A percentile compares a stretch with the other conserved stretches of the same genome.
Conservation (phyloP, 2,329 filamentous ascomycete species). For the Colletotrichum sp. region DNA sequence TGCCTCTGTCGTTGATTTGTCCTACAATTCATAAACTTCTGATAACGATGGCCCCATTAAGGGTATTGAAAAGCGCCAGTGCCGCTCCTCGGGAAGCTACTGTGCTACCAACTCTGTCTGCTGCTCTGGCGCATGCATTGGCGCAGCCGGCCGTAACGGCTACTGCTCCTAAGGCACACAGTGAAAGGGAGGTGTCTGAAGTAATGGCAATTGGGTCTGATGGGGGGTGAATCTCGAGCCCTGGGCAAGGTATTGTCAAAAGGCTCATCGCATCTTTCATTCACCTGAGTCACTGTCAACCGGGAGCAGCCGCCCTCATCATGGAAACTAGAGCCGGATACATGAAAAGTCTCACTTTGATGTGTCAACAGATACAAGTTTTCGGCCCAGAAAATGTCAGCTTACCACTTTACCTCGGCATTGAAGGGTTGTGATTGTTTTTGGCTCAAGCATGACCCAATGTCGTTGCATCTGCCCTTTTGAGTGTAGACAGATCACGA, state of each 20-base stretch:
- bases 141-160: background rate
- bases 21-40: accelerated
- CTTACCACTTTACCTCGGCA: background rate
- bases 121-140: background rate
- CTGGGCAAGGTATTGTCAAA: background rate
- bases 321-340: background rate
- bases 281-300: background rate
- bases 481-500: background rate
- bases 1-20: accelerated
- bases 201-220: accelerated
- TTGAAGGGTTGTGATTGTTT: background rate
- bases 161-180: background rate
- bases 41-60: accelerated
- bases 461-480: background rate
- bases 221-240: background rate
- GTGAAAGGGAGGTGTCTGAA: background rate
- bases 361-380: background rate
- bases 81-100: background rate
- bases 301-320: background rate
- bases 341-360: background rate
- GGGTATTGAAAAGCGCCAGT: background rate
- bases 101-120: background rate
- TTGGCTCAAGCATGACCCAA: background rate
- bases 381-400: background rate
- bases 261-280: accelerated